Evolutionary conservation across 163 green algal genomes (phyloP).

Genomic region (Chlorella variabilis): DNA sequence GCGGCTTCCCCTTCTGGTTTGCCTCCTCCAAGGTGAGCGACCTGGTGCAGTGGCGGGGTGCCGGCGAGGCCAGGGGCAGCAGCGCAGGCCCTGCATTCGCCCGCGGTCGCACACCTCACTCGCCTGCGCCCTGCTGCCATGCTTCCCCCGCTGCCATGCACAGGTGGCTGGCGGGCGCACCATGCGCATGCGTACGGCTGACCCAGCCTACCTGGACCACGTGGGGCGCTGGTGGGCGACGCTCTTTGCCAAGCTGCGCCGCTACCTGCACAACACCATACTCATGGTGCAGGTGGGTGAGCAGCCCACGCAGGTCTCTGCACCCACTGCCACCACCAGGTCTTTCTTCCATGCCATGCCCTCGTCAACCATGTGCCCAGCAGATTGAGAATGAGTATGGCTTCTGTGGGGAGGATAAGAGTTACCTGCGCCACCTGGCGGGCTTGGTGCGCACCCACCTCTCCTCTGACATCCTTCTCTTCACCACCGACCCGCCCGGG

Average conservation of each 20-base stretch:
- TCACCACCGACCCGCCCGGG: conserved; percentile 60
- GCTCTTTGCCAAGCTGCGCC: conserved; percentile 51
- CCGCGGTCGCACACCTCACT: neutral
- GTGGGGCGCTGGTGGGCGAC: conserved; percentile 59
- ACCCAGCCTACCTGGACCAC: conserved; percentile 54
- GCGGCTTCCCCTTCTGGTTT: conserved; percentile 73
- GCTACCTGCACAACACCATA: conserved; percentile 55
- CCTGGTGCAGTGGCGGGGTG: no score
- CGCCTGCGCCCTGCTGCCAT: neutral
- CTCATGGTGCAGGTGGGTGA: conserved; percentile 66
- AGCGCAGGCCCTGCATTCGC: no score
- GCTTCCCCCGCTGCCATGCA: neutral
- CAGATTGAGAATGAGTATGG: conserved; percentile 81
- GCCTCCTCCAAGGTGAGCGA: conserved; percentile 46
- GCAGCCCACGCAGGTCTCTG: neutral
- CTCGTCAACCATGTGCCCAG: neutral
- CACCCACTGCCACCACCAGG: neutral
- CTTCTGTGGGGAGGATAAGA: conserved; percentile 53
- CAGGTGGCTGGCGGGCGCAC: conserved; percentile 53
- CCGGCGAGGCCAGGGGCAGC: no score
- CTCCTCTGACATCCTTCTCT: conserved; percentile 56
- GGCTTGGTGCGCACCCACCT: conserved; percentile 35
- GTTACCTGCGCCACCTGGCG: conserved; percentile 63
- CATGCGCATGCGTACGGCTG: conserved; percentile 58
- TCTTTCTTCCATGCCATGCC: neutral